phyloP scores from a whole-genome alignment of 2,329 filamentous ascomycete genomes.

The Daldinia sp. region DNA sequence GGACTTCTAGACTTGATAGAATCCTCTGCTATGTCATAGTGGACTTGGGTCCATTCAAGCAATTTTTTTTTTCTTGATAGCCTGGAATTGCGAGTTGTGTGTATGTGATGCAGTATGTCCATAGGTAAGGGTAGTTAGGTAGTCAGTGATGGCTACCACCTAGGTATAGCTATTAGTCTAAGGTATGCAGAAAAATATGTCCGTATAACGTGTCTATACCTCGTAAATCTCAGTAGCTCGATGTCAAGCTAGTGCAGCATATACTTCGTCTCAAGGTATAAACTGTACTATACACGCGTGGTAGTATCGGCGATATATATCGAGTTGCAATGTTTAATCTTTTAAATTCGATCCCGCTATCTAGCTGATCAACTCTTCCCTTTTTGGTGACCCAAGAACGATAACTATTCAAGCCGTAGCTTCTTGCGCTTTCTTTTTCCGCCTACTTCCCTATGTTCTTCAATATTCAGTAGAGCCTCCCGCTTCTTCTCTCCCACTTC shows the following conservation, averaged over 20 bases:
- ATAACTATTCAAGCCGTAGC: constrained; percentile 54
- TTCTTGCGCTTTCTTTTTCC: constrained; percentile 81
- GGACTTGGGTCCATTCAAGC: neutral
- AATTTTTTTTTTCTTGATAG: neutral
- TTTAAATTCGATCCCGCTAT: neutral
- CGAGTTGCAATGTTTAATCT: neutral
- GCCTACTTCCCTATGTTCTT: constrained; percentile 89
- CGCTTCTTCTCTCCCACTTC: constrained; percentile 95
- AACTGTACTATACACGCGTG: neutral
- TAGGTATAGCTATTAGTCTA: neutral
- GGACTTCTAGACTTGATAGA: neutral
- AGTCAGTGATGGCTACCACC: neutral
- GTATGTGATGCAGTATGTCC: neutral
- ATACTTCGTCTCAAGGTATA: neutral
- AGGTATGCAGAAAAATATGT: neutral
- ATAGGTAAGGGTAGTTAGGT: neutral
- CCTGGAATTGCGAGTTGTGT: neutral
- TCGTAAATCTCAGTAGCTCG: neutral
- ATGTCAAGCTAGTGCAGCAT: neutral
- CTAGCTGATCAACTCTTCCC: neutral
- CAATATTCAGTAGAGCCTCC: constrained; percentile 89
- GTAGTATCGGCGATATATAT: too few relatives aligned
- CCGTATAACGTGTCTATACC: neutral
- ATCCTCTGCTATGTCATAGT: neutral
- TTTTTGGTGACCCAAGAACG: neutral